Base-by-base conservation (phyloP, 495 filamentous ascomycete species). In the Tuber aestivum region DNA sequence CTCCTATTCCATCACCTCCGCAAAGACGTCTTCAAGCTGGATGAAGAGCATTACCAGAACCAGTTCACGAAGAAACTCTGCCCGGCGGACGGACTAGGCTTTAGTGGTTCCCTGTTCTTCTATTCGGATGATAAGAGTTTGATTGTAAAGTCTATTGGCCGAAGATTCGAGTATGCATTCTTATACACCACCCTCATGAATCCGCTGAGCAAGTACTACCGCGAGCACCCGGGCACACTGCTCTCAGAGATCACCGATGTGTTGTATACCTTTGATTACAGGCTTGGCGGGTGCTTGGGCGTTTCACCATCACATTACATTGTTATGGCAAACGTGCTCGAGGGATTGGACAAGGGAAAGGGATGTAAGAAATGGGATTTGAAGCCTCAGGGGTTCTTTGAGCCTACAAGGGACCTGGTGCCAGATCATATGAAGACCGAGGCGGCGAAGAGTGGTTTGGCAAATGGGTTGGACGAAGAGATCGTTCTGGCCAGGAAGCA, bases 351-450 rank as follows among this genome's bases (percentile, higher is more conserved):
- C 44, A 81, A 73, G 69, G 73, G 75, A 38, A 75, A 69, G 14
- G 81, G 77, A 27, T 78, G 79, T 41, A 72, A 44, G 45, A 79
- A 83, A 32, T 81, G 79, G 81, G 79, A 83, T 74, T 48, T 81
- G 37, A 83, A 83, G 70, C 79, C 76, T 70, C 79, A 76, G 61
- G 72, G 48, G 18, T 83, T 83, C 70, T 83, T 83, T 70, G 82
- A 83, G 61, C 82, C 79, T 41, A 81, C 79, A 20, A 61, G 82
- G 40, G 76, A 83, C 41, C 72, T 83, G 23, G 75, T 83, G 6
- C 81, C 74, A 27, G 79, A 83, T 75, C 32, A 42, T 37, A 69
- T 83, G 20, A 83, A 79, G 70, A 70, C 73, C 37, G 69, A 83
- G 48, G 71, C 68, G 18, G 78, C 77, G 44, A 81, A 83, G 79